Conservation (phyloP, 345 rosid genomes). For the Gossypium ekmanianum region DNA sequence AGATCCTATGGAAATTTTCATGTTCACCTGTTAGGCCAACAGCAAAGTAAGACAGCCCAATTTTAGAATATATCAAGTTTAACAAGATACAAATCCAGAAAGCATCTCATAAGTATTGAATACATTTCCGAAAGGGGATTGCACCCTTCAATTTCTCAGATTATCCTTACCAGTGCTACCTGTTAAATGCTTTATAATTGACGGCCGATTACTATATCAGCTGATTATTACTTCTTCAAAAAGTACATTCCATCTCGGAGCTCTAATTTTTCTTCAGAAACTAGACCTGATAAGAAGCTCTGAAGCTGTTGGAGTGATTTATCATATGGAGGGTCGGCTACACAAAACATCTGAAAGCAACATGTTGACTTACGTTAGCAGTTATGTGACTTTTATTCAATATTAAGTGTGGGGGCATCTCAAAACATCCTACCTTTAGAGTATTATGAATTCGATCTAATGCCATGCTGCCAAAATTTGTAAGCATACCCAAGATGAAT, state of each 20-base stretch:
- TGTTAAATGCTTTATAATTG: neutral
- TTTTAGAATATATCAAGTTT: neutral
- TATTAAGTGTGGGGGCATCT: neutral
- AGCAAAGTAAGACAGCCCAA: neutral
- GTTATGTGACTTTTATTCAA: neutral
- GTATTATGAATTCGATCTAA: slow-evolving; percentile 86
- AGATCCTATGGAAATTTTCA: neutral
- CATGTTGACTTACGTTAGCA: neutral
- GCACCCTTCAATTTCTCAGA: neutral
- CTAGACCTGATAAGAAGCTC: slow-evolving; percentile 80
- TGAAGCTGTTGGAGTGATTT: slow-evolving; percentile 92
- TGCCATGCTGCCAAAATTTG: slow-evolving; percentile 88
- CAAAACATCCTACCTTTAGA: slow-evolving; percentile 57
- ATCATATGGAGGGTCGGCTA: slow-evolving; percentile 85
- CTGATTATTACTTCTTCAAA: slow-evolving; percentile 59
- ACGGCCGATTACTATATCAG: neutral
- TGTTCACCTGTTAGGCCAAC: neutral
- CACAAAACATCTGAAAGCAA: slow-evolving; percentile 79
- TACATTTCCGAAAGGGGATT: neutral
- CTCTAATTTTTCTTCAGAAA: slow-evolving; percentile 85
- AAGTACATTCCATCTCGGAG: slow-evolving; percentile 71
- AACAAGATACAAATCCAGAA: neutral
- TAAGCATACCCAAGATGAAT: slow-evolving; percentile 95
- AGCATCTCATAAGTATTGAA: neutral
- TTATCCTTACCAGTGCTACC: neutral